Percentiles rank a stretch among this genome's conserved stretches.
phyloP scores from a whole-genome alignment of 2,329 filamentous ascomycete genomes.

The Proliferodiscus dingleyae region DNA sequence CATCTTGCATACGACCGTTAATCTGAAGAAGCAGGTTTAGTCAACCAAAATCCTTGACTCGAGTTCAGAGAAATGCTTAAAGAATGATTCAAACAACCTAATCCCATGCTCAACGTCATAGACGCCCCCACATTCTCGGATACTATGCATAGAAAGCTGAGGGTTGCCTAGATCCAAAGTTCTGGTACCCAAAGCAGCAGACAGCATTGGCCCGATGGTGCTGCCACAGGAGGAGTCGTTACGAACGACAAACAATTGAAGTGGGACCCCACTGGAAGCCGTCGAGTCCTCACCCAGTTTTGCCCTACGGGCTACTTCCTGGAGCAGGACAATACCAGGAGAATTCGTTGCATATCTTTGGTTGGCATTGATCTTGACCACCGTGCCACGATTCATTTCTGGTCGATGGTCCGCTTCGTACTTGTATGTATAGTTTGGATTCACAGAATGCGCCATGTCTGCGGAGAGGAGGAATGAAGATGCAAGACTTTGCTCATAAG shows the following conservation, averaged over 20 bases:
- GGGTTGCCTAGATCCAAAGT: conserved; percentile 92
- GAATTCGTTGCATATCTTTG: conserved; percentile 95
- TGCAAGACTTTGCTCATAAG: conserved; percentile 87
- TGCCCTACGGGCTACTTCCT: conserved; percentile 69
- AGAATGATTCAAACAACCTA: conserved; percentile 82
- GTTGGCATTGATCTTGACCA: conserved; percentile 98
- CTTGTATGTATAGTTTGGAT: conserved; percentile 90
- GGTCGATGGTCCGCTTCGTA: conserved; percentile 89
- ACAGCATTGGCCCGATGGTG: conserved; percentile 96
- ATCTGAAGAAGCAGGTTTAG: conserved; percentile 38
- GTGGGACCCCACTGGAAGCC: conserved; percentile 66
- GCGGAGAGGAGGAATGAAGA: conserved; percentile 92
- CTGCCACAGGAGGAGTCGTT: conserved; percentile 94
- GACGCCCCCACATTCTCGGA: conserved; percentile 84
- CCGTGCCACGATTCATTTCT: conserved; percentile 92
- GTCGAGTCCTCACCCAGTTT: conserved; percentile 43
- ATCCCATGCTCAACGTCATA: conserved; percentile 85
- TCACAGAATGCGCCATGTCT: conserved; percentile 95
- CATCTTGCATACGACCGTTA: not conserved
- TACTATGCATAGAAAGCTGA: conserved; percentile 95
- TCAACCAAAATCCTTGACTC: conserved; percentile 82
- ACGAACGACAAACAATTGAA: conserved; percentile 93
- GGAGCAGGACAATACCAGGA: conserved; percentile 85
- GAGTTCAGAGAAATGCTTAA: conserved; percentile 75
- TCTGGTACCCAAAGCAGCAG: conserved; percentile 76